Conservation (phyloP, 352 stramenopile genomes). For the Phytophthora syringae region DNA sequence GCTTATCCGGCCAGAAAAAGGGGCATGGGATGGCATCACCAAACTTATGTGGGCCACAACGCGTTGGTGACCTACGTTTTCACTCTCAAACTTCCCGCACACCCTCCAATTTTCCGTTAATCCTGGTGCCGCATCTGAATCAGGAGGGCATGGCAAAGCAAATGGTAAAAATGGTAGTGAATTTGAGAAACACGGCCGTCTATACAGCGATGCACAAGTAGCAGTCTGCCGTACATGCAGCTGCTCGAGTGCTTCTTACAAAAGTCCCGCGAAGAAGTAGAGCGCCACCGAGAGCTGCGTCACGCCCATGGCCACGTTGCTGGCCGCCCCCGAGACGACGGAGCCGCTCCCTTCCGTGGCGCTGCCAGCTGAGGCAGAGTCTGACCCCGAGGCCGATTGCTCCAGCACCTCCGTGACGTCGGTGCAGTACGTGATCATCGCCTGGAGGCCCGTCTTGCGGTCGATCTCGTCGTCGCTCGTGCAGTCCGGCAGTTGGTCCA, state of each 20-base stretch:
- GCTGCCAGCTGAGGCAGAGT: constrained; percentile 13
- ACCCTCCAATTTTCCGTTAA: too few relatives aligned
- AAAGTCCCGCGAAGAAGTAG: constrained; percentile 25
- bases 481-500: constrained; percentile 40
- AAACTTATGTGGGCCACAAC: too few relatives aligned
- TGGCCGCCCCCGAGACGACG: constrained; percentile 13
- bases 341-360: constrained; percentile 8
- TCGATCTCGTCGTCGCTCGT: constrained; percentile 34
- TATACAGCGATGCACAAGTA: neutral
- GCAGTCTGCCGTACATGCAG: neutral
- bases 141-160: too few relatives aligned
- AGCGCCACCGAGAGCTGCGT: constrained; percentile 22
- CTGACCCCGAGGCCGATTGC: constrained; percentile 21
- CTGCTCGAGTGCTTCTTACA: constrained; percentile 9
- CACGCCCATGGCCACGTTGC: constrained; percentile 1
- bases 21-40: too few relatives aligned
- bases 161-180: neutral
- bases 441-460: constrained; percentile 34
- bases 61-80: too few relatives aligned
- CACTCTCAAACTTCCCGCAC: too few relatives aligned
- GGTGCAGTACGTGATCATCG: constrained; percentile 33
- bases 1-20: constrained; percentile 9
- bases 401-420: constrained; percentile 23
- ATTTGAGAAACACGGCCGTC: neutral
- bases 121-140: too few relatives aligned